phyloP scores from a whole-genome alignment of 2,329 filamentous ascomycete species.

The Fusarium oligoseptatum region DNA sequence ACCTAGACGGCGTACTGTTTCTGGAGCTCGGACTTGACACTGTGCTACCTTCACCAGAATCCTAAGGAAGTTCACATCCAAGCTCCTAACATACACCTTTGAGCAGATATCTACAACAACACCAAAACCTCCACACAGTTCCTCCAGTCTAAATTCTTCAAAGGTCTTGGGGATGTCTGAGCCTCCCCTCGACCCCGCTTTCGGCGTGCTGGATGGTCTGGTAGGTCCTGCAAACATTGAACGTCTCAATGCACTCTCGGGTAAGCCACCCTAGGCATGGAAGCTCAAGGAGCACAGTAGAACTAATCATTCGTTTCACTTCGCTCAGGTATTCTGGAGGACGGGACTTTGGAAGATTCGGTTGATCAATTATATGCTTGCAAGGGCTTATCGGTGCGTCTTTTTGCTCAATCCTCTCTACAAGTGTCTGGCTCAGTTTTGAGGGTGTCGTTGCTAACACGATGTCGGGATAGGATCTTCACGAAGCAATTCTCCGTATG shows the following conservation, averaged over 20 bases:
- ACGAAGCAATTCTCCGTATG: constrained; percentile 8
- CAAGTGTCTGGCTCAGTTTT: neutral
- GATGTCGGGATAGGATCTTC: constrained; percentile 12
- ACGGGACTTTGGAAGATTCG: neutral
- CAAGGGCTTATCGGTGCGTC: neutral
- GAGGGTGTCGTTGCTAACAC: constrained; percentile 11
- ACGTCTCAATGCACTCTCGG: constrained; percentile 22
- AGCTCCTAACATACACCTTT: neutral
- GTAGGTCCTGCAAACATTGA: constrained; percentile 25
- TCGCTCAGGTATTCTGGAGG: neutral
- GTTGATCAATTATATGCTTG: constrained; percentile 1
- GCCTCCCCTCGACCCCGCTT: neutral
- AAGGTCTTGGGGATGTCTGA: neutral
- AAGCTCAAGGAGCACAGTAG: neutral
- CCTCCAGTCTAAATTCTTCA: no score
- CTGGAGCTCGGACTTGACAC: neutral
- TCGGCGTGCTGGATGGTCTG: constrained; percentile 18
- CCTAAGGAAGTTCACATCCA: neutral
- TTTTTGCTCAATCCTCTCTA: no score
- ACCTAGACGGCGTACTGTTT: neutral
- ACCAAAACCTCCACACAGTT: neutral
- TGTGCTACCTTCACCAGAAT: neutral
- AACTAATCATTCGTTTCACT: neutral
- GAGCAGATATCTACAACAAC: neutral
- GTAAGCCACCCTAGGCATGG: constrained; percentile 5